Evolutionary conservation across 345 rosid genomes (phyloP), one percentile per base, ranked within the genome.

Genomic region (Salix purpurea): DNA sequence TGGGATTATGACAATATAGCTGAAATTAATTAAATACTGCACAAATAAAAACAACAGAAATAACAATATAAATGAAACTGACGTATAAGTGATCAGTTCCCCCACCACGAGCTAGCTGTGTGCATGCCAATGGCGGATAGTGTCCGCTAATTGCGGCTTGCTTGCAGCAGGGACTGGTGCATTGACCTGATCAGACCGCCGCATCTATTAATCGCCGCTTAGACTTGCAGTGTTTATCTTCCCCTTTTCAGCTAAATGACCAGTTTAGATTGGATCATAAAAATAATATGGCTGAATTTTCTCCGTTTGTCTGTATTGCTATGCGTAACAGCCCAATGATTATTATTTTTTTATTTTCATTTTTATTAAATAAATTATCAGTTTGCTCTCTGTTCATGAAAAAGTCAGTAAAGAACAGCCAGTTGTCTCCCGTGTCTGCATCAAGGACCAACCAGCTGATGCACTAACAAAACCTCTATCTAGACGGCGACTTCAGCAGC

Each of bases 81-180:
- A 40, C 7, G 1, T 9, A 28, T 7, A 48, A 70, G 46, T 1
- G 24, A 71, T 8, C 14, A 34, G 44, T 18, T 66, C 32, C 15
- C 14, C 19, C 64, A 16, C 18, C 2, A 4, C 2, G 30, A 16
- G 24, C 26, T 56, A 23, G 7, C 28, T 50, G 62, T 56, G 62
- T 56, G 62, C 62, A n/a, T 56, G 26, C 21, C 24, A 30, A 30
- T 30, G 23, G 37, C 13, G 19, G 23, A 19, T 52, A 54, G 24
- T 6, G 11, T 12, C 19, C 81, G 81, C 65, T 44, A 69, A 73
- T 78, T 42, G 34, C 69, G 81, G 77, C 77, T 54, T 23, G 48
- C 40, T 32, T 13, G 14, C 68, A 18, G 69, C 73, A 72, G 7
- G 15, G 74, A 39, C 68, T 72, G 60, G 68, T 65, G 73, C 21